These are phyloP conservation scores for Lichtheimia ramosa DNA, from an alignment of 371 early-diverging fungal species.

Conservation along the genomic window DNA sequence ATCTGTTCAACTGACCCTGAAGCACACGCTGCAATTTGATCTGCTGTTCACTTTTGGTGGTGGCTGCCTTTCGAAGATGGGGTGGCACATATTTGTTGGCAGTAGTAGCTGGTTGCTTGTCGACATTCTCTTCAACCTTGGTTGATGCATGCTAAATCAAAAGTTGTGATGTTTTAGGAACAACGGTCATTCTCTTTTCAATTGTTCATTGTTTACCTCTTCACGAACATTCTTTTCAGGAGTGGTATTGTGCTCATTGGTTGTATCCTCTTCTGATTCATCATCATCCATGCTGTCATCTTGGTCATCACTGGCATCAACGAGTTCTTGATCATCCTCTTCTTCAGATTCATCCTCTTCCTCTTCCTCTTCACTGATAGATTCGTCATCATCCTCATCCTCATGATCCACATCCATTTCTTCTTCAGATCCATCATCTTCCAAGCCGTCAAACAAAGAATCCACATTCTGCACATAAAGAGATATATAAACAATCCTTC, in stretches of 20 bases:
- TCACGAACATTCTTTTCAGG: not conserved
- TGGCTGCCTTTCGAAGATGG: slow-evolving; percentile 70
- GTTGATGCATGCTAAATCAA: not conserved
- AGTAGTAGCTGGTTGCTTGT: slow-evolving; percentile 1
- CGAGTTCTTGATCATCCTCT: slow-evolving; percentile 1
- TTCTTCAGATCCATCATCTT: slow-evolving; percentile 30
- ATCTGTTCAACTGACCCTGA: slow-evolving; percentile 87
- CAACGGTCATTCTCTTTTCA: slow-evolving; percentile 3
- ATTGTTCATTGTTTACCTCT: slow-evolving; percentile 2
- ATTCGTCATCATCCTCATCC: slow-evolving; percentile 16
- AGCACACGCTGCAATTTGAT: slow-evolving; percentile 74
- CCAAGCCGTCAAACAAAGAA: slow-evolving; percentile 33
- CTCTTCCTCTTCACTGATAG: slow-evolving; percentile 10
- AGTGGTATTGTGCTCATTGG: not conserved
- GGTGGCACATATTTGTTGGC: slow-evolving; percentile 86
- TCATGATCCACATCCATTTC: slow-evolving; percentile 21
- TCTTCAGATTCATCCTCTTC: too few relatives aligned
- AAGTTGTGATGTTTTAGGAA: not conserved
- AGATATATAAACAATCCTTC: not conserved
- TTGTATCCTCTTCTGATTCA: slow-evolving; percentile 29
- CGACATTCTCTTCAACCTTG: slow-evolving; percentile 18
- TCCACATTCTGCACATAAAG: slow-evolving; percentile 25
- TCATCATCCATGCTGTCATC: slow-evolving; percentile 7
- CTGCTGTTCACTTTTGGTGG: slow-evolving; percentile 59
- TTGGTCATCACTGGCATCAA: not conserved